phyloP scores from a whole-genome alignment of 2,329 filamentous ascomycete genomes.

The Apiospora hydei region DNA sequence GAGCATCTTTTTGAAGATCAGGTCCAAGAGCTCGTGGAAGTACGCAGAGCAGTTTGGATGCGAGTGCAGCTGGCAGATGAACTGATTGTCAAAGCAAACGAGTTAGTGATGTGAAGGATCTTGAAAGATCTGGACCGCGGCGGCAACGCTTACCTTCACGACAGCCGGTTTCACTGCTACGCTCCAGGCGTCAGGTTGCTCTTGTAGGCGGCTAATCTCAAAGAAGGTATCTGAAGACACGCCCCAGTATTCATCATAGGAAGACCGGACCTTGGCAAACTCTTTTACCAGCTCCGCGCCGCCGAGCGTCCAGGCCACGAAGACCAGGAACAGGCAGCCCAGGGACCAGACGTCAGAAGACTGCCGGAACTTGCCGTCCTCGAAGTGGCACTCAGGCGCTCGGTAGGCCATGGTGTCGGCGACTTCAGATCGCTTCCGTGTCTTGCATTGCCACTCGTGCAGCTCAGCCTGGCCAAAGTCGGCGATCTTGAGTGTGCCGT shows the following conservation, averaged over 20 bases:
- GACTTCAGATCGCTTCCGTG: background rate
- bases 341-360: background rate
- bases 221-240: background rate
- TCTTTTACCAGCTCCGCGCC: background rate
- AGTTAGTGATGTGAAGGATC: background rate
- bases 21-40: background rate
- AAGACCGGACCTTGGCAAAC: background rate
- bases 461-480: background rate
- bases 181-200: background rate
- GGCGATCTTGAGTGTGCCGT: background rate
- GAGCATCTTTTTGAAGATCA: background rate
- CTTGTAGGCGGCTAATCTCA: background rate
- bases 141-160: background rate
- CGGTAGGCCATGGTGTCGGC: background rate
- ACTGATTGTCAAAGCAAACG: background rate
- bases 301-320: background rate
- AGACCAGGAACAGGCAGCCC: background rate
- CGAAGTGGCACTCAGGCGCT: background rate
- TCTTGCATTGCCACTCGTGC: background rate
- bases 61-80: background rate
- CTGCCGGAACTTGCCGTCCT: background rate
- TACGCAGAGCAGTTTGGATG: background rate
- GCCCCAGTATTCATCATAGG: background rate
- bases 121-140: too few species aligned
- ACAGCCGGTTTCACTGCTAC: background rate